These are phyloP conservation scores for Elongisporangium prolatum DNA, from an alignment of 352 stramenopile species.

Conservation along the genomic window DNA sequence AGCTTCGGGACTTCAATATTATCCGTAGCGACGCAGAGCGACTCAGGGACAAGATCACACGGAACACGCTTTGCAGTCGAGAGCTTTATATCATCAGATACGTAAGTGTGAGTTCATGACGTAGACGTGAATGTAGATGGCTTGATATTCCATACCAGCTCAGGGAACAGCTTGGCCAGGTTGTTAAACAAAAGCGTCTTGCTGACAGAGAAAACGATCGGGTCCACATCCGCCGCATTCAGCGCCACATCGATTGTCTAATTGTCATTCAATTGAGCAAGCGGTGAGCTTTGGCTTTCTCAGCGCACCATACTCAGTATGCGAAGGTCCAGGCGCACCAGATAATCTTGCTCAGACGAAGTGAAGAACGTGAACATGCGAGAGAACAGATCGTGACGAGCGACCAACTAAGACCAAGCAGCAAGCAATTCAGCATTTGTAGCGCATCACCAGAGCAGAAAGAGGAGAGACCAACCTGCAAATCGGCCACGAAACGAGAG, in stretches of 20 bases:
- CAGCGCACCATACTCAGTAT: not conserved
- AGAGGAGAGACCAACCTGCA: conserved; percentile 28
- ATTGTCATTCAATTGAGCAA: conserved; percentile 9
- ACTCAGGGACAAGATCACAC: conserved; percentile 48
- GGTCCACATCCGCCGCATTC: conserved; percentile 50
- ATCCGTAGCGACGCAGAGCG: conserved; percentile 64
- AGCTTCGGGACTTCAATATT: conserved; percentile 57
- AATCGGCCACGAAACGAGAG: conserved; percentile 56
- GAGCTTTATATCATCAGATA: conserved; percentile 28
- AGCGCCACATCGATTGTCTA: conserved; percentile 72
- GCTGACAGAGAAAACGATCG: conserved; percentile 63
- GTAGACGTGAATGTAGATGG: not conserved
- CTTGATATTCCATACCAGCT: conserved; percentile 36
- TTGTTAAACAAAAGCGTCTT: conserved; percentile 73
- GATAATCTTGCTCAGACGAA: conserved; percentile 33
- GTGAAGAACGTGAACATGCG: conserved; percentile 41
- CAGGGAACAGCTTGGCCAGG: conserved; percentile 64
- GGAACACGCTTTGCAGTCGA: conserved; percentile 56
- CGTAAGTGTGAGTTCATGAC: not conserved
- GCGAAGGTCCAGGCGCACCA: conserved; percentile 21
- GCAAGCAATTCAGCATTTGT: conserved; percentile 1
- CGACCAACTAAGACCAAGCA: conserved; percentile 22
- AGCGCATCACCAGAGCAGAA: not conserved
- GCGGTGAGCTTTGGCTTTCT: not conserved
- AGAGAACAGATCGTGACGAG: conserved; percentile 64